These are phyloP conservation scores for Vaccinium myrtillus DNA, from an alignment of 148 eudicot genomes.

Conservation along the genomic window DNA sequence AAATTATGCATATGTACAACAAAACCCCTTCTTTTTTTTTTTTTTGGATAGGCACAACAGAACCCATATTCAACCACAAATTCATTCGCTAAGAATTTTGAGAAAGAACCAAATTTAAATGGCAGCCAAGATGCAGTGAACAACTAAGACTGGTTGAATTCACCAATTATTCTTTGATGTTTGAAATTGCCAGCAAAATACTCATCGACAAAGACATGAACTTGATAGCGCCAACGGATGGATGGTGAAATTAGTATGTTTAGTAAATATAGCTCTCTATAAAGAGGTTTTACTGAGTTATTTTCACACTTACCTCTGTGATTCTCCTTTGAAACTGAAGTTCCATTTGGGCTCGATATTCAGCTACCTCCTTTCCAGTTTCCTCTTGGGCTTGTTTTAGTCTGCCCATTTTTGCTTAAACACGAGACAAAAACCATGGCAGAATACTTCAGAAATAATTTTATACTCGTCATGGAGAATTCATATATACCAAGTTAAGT, in stretches of 20 bases:
- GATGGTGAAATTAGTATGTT: not conserved
- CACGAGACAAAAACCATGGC: not conserved
- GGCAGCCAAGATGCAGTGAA: not conserved
- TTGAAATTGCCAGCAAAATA: not conserved
- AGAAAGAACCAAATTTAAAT: not conserved
- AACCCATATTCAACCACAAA: not conserved
- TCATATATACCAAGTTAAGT: no score
- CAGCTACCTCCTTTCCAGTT: conserved; percentile 19
- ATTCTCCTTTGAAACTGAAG: conserved; percentile 17
- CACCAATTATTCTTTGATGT: not conserved
- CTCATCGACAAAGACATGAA: not conserved
- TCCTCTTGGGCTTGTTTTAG: conserved; percentile 21
- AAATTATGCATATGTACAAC: no score
- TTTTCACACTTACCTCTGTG: conserved; percentile 19
- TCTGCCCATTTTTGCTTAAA: conserved; percentile 17
- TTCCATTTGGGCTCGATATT: conserved; percentile 19
- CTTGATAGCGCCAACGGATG: not conserved
- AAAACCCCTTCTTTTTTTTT: no score
- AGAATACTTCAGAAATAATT: conserved; percentile 5
- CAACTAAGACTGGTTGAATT: not conserved
- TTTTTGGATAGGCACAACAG: no score
- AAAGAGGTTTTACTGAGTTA: not conserved
- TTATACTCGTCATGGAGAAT: not conserved
- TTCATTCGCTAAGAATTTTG: not conserved
- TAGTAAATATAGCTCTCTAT: not conserved